phyloP scores from a whole-genome alignment of 83 land plant genomes.

The Picea abies region DNA sequence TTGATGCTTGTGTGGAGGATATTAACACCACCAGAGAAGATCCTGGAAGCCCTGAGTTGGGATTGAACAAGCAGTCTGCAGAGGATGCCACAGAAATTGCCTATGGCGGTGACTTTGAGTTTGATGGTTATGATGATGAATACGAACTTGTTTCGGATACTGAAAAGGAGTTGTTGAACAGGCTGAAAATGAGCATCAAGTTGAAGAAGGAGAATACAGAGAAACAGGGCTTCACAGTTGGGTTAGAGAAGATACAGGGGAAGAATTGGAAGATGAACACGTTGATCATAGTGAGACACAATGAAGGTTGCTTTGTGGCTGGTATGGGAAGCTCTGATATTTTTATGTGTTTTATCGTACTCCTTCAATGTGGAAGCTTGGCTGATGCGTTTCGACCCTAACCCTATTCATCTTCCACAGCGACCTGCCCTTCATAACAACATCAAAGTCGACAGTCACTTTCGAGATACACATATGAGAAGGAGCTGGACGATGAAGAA shows the following conservation, averaged over 20 bases:
- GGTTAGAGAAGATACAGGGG: constrained; percentile 31
- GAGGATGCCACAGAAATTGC: constrained; percentile 6
- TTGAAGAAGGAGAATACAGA: constrained; percentile 58
- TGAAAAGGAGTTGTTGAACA: constrained; percentile 14
- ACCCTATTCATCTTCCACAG: no score
- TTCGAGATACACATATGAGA: no score
- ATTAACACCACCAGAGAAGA: neutral
- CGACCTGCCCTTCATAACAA: no score
- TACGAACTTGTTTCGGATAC: neutral
- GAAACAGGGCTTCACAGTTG: constrained; percentile 28
- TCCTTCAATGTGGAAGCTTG: no score
- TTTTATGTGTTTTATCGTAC: no score
- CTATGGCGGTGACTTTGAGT: constrained; percentile 14
- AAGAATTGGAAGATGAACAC: constrained; percentile 41
- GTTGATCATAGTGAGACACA: constrained; percentile 36
- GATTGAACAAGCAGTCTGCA: neutral
- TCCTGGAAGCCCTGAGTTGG: neutral
- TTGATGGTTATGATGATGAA: constrained; percentile 20
- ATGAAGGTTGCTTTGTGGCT: no score
- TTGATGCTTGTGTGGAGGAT: neutral
- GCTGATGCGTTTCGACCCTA: no score
- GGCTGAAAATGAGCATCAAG: constrained; percentile 40
- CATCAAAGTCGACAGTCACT: no score
- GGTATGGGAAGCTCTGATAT: no score
- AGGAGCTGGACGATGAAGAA: no score